Evolutionary conservation across 352 stramenopile genomes (phyloP), one percentile per base, ranked within the genome.

Genomic region (Aphanomyces astaci): DNA sequence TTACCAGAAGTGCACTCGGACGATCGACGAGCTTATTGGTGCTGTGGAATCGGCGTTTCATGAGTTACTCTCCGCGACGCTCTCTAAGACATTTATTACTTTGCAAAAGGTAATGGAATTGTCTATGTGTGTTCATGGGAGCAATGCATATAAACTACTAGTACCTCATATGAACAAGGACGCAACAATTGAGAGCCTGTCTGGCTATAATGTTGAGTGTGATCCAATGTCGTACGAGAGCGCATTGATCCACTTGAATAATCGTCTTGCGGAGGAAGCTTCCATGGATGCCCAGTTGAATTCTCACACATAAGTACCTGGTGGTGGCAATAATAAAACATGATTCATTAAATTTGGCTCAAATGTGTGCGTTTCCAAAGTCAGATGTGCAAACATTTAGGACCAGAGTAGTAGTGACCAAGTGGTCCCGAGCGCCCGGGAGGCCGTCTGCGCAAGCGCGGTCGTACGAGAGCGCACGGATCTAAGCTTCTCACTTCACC

Each of bases 131-230:
- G 48, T 33, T 4, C 7, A 31, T 22, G 62, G 62, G 10, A 62
- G 45, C 62, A 69, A 60, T 48, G 25, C 30, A 25, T 69, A 69
- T 33, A n/a, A n/a, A n/a, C n/a, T n/a, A n/a, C n/a, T n/a, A n/a
- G n/a, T n/a, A n/a, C n/a, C n/a, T n/a, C n/a, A n/a, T n/a, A n/a
- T n/a, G n/a, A n/a, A 48, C 11, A 46, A 46, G 17, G 39, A 46
- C 39, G 39, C 39, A 17, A 17, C 39, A 17, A 46, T 46, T 17
- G 17, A 46, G 39, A 46, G 17, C 39, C 17, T 46, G 9, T 46
- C 39, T 9, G 17, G 9, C 39, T 46, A 17, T 46, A 9, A 17
- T 17, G 39, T 46, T 46, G 39, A 46, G 9, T 46, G 39, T 46
- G 9, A 9, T 46, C 39, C 39, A 17, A 17, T 17, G 39, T 46